These are phyloP conservation scores for Polyrhizophydium stewartii DNA, from an alignment of 371 early-diverging fungal genomes.

Conservation along the genomic window DNA sequence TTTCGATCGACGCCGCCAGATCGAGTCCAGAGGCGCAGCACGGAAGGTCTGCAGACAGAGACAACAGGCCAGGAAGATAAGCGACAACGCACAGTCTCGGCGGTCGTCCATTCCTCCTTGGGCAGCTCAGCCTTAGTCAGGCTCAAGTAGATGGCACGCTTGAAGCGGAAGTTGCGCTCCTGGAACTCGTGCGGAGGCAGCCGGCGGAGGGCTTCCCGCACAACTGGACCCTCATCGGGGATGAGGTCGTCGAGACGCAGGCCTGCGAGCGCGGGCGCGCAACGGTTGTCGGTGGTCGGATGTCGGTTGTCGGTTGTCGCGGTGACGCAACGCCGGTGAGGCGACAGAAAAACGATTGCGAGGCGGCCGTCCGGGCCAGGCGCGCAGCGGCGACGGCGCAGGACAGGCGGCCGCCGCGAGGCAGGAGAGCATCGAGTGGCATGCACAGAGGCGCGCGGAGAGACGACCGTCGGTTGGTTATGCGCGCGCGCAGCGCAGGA, in stretches of 20 bases:
- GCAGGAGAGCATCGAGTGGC: background rate
- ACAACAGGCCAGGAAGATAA: too few relatives aligned
- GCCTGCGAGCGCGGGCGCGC: constrained; percentile 49
- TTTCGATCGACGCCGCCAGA: too few relatives aligned
- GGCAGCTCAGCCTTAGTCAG: constrained; percentile 69
- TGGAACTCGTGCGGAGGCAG: constrained; percentile 64
- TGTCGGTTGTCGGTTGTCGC: background rate
- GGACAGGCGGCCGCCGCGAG: too few relatives aligned
- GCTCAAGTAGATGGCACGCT: constrained; percentile 76
- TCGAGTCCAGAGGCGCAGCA: too few relatives aligned
- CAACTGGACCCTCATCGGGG: constrained; percentile 77
- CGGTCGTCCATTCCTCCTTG: constrained; percentile 72
- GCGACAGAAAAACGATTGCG: too few relatives aligned
- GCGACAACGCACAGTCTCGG: constrained; percentile 25
- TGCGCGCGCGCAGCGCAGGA: too few relatives aligned
- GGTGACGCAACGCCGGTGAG: too few relatives aligned
- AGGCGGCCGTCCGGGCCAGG: too few relatives aligned
- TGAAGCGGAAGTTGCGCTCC: constrained; percentile 79
- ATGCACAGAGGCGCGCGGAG: background rate
- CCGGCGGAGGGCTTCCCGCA: constrained; percentile 84
- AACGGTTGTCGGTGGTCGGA: background rate
- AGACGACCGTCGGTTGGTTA: too few relatives aligned
- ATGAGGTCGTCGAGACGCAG: constrained; percentile 89
- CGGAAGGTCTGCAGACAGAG: too few relatives aligned
- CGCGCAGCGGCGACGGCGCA: too few relatives aligned